Conservation (phyloP, 2,329 filamentous ascomycete species). For the Trematosphaeria pertusa region DNA sequence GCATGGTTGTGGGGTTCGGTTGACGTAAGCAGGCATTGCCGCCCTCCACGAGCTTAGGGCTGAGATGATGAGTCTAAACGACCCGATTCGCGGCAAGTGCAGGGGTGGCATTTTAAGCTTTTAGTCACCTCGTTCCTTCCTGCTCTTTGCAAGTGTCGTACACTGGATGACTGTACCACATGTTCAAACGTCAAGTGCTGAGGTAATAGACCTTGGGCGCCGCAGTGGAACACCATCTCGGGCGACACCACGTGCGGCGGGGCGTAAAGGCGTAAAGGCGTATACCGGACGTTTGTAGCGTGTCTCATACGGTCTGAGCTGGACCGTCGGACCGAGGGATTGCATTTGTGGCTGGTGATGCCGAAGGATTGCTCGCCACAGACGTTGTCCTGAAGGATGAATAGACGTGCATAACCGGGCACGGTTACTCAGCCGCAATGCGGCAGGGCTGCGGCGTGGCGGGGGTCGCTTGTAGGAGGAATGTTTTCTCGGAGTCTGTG, state of each 20-base stretch:
- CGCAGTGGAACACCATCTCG: no score
- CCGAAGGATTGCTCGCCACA: neutral
- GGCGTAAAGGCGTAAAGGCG: neutral
- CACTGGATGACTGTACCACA: neutral
- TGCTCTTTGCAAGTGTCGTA: neutral
- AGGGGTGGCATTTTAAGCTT: neutral
- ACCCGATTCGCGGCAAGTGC: neutral
- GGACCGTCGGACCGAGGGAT: neutral
- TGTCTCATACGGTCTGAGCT: neutral
- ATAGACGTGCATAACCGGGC: neutral
- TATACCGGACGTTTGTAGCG: neutral
- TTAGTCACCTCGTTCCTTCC: neutral
- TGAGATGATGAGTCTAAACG: neutral
- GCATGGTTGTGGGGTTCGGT: no score
- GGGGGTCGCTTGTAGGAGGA: neutral
- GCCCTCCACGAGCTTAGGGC: no score
- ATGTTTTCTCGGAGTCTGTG: neutral
- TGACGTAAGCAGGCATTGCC: no score
- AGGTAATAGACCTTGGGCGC: neutral
- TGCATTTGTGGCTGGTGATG: neutral
- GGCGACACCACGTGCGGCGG: neutral
- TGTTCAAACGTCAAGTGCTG: neutral
- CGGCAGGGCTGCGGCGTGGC: neutral
- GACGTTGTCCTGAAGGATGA: neutral
- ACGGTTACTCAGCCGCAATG: neutral